Evolutionary conservation across 2,329 filamentous ascomycete genomes (phyloP).

Genomic region (Colletotrichum cereale): DNA sequence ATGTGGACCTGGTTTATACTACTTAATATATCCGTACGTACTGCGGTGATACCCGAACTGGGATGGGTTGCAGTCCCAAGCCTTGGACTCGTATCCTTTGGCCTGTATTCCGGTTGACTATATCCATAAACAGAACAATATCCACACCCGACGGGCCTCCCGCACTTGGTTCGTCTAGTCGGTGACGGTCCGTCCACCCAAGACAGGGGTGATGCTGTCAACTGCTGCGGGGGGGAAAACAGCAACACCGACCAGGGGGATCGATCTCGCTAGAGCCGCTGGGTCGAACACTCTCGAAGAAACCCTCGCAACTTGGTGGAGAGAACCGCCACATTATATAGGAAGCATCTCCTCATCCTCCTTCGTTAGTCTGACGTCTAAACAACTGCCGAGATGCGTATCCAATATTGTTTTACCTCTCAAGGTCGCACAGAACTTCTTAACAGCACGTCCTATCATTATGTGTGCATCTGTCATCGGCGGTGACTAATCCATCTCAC

Average conservation of each 20-base stretch:
- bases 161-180: not conserved
- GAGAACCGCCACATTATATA: not conserved
- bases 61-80: not conserved
- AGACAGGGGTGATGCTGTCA: conserved; percentile 1
- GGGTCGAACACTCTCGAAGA: too few relatives aligned
- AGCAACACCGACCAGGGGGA: not conserved
- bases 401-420: not conserved
- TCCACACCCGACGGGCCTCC: not conserved
- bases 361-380: not conserved
- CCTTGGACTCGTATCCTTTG: not conserved
- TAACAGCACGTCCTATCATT: not conserved
- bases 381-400: not conserved
- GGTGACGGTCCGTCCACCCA: not conserved
- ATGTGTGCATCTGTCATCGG: too few relatives aligned
- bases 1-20: not conserved
- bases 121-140: not conserved
- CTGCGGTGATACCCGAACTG: not conserved
- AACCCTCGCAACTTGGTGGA: too few relatives aligned
- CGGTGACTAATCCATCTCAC: not conserved
- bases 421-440: not conserved
- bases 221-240: not conserved
- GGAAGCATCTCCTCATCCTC: not conserved
- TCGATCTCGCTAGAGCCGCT: not conserved
- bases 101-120: not conserved
- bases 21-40: not conserved